Percentiles rank a stretch among this genome's conserved stretches.
Evolutionary conservation across 148 eudicot species (phyloP).

Genomic region (Persicaria tinctoria): DNA sequence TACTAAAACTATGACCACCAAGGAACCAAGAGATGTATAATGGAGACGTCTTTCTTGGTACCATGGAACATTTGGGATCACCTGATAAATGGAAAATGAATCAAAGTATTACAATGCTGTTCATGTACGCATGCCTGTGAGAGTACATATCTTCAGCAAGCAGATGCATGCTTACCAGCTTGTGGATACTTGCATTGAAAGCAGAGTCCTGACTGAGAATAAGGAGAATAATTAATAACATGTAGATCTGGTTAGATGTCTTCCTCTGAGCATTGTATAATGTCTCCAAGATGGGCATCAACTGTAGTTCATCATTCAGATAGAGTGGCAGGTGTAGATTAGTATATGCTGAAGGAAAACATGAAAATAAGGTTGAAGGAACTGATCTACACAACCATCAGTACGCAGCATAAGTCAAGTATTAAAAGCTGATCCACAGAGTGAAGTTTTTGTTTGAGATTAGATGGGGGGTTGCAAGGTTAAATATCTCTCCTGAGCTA

Average conservation of each 20-base stretch:
- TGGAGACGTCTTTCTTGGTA: slow-evolving; percentile 79
- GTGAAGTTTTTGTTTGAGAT: not conserved
- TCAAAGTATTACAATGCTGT: not conserved
- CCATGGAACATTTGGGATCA: slow-evolving; percentile 85
- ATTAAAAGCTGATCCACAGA: not conserved
- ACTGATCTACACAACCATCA: not conserved
- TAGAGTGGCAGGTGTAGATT: not conserved
- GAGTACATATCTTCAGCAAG: slow-evolving; percentile 9
- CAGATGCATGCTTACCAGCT: slow-evolving; percentile 45
- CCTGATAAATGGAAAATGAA: slow-evolving; percentile 31
- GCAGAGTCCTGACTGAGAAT: slow-evolving; percentile 96
- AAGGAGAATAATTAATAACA: slow-evolving; percentile 83
- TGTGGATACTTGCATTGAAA: slow-evolving; percentile 89
- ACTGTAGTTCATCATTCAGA: slow-evolving; percentile 32
- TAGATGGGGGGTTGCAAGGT: not conserved
- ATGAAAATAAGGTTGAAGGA: not conserved
- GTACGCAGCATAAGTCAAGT: not conserved
- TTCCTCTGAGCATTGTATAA: slow-evolving; percentile 70
- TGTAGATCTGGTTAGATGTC: slow-evolving; percentile 91
- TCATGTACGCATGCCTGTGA: not conserved
- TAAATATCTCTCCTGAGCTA: not conserved
- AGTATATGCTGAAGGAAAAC: not conserved
- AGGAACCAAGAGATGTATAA: slow-evolving; percentile 85
- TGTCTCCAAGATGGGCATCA: slow-evolving; percentile 89
- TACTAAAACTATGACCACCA: slow-evolving; percentile 75